phyloP scores from a whole-genome alignment of 768 basidiomycete species.

The Podaxis sp. region DNA sequence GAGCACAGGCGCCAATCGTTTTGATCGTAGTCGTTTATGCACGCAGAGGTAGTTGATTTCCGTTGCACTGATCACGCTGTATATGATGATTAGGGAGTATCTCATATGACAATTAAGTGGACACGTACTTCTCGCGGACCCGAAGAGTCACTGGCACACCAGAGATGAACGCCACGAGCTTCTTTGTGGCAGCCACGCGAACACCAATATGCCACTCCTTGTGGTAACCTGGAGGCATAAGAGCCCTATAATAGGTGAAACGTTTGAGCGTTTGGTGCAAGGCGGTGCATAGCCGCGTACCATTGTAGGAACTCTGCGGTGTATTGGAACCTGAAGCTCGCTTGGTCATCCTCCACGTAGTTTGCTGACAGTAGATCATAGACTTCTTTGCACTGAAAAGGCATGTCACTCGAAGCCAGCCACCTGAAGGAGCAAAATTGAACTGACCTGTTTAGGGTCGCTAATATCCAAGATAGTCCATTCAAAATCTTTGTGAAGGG shows the following conservation, averaged over 20 bases:
- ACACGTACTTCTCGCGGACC: constrained; percentile 77
- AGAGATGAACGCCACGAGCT: constrained; percentile 95
- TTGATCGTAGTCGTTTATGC: constrained; percentile 95
- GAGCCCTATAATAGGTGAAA: constrained; percentile 58
- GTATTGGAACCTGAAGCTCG: constrained; percentile 96
- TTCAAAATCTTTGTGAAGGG: constrained; percentile 88
- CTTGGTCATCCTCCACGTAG: constrained; percentile 96
- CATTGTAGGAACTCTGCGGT: constrained; percentile 92
- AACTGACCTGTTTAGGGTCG: constrained; percentile 66
- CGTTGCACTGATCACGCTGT: constrained; percentile 65
- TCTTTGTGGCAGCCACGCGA: constrained; percentile 85
- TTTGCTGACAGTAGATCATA: constrained; percentile 89
- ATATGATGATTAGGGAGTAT: not conserved
- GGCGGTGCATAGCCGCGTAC: constrained; percentile 35
- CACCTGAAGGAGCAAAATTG: not conserved
- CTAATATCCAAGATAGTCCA: constrained; percentile 84
- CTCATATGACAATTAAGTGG: not conserved
- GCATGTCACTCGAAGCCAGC: not conserved
- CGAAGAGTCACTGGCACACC: constrained; percentile 85
- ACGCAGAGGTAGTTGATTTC: constrained; percentile 99
- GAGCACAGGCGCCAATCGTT: constrained; percentile 90
- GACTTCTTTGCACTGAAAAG: constrained; percentile 77
- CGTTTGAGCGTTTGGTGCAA: constrained; percentile 1
- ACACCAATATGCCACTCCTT: constrained; percentile 97
- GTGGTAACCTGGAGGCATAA: constrained; percentile 90